Evolutionary conservation across 2,329 filamentous ascomycete species (phyloP), one percentile per base, ranked within the genome.

Genomic region (Fusarium lateritium): DNA sequence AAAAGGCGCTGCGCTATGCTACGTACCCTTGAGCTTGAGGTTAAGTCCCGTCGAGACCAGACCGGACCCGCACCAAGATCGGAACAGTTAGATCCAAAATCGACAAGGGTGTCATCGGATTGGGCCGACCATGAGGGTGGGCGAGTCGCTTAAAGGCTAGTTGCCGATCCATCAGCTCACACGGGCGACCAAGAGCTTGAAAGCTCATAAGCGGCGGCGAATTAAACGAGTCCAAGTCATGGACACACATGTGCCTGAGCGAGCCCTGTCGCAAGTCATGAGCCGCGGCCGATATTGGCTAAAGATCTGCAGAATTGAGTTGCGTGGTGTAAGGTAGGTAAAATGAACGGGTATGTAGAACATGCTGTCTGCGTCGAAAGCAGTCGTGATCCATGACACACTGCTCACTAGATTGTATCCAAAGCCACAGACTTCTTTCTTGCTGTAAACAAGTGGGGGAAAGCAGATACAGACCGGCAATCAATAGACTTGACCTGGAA

Each of bases 141-240:
- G 65, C 46, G 57, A 68, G 58, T 74, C 61, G 70, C 62, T 71
- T 65, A 65, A 65, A 62, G 45, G 56, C 68, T 73, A 74, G 72
- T 64, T 71, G 72, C 72, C 68, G 72, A 74, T 74, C 70, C 44
- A 69, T 73, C 68, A 69, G 66, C 66, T 67, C 62, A 70, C 31
- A 67, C 43, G n/a, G 67, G 43, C 53, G 42, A 56, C 54, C 62
- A 67, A 63, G 56, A 56, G 51, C 59, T 62, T 62, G 50, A 34
- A 70, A 64, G 40, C 56, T 58, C 50, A 55, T 36, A 45, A 61
- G 66, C 38, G 28, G 46, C 47, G 46, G 58, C 44, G 68, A 69
- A 69, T 69, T 26, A 54, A 56, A 69, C 36, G 38, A 50, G 51
- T 22, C 33, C 36, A 49, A 38, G 40, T n/a, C 26, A 38, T 65